Evolutionary conservation across 2,329 filamentous ascomycete species (phyloP).

Genomic region (Domatiomyces catenatus): DNA sequence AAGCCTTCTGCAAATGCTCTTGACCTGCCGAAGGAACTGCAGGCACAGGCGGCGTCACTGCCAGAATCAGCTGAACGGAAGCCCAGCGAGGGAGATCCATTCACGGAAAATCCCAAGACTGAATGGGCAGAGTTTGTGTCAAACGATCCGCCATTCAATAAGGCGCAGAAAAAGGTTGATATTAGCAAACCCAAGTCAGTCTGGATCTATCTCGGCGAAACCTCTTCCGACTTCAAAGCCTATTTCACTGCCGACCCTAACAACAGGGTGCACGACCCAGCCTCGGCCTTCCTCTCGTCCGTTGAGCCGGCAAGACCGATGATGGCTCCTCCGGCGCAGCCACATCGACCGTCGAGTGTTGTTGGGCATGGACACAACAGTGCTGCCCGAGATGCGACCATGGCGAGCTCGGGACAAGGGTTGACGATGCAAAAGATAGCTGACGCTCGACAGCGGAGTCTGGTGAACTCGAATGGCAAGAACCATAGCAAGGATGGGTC

Average conservation of each 20-base stretch:
- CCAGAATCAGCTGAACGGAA: constrained; percentile 18
- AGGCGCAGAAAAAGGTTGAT: constrained; percentile 53
- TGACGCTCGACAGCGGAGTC: background rate
- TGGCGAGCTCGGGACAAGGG: background rate
- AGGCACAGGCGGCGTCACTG: constrained; percentile 26
- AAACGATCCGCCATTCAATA: constrained; percentile 41
- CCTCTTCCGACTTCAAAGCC: constrained; percentile 76
- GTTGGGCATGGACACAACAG: constrained; percentile 12
- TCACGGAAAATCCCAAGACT: constrained; percentile 30
- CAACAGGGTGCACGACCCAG: constrained; percentile 32
- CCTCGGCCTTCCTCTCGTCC: constrained; percentile 35
- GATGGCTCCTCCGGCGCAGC: constrained; percentile 17
- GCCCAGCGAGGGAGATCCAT: constrained; percentile 21
- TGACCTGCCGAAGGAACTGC: constrained; percentile 33
- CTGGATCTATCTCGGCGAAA: constrained; percentile 76
- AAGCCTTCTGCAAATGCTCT: constrained; percentile 30
- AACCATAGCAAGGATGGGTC: constrained; percentile 3
- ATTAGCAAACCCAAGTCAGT: constrained; percentile 57
- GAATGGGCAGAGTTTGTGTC: constrained; percentile 67
- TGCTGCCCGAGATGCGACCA: constrained; percentile 11
- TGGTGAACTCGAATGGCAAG: constrained; percentile 1
- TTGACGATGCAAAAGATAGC: background rate
- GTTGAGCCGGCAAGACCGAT: constrained; percentile 22
- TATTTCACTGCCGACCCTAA: constrained; percentile 73
- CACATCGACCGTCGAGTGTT: constrained; percentile 15